Percentiles rank a stretch among this genome's conserved stretches.
Evolutionary conservation across 305 asterid genomes (phyloP).

Genomic region (Solanum chacoense): DNA sequence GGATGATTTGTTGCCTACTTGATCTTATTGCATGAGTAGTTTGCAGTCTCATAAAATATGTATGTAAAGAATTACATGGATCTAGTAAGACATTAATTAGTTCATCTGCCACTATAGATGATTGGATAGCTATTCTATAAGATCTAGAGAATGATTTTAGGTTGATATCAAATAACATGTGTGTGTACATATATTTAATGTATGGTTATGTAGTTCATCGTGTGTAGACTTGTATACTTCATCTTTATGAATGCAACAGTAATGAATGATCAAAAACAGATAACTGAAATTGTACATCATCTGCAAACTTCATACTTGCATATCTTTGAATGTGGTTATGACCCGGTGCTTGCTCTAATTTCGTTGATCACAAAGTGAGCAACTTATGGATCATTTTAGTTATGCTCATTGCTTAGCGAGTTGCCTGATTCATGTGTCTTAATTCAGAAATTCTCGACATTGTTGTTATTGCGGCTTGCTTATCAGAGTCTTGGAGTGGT

Average conservation of each 20-base stretch:
- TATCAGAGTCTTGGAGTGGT: conserved; percentile 21
- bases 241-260: neutral
- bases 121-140: neutral
- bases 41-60: neutral
- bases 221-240: neutral
- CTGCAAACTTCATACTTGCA: neutral
- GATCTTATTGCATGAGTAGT: neutral
- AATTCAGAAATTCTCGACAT: conserved; percentile 8
- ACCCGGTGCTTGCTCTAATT: neutral
- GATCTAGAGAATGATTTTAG: neutral
- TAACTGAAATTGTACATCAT: neutral
- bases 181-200: neutral
- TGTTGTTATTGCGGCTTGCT: conserved; percentile 15
- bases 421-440: neutral
- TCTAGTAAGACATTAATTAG: neutral
- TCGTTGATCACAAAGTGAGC: neutral
- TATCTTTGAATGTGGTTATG: neutral
- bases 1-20: neutral
- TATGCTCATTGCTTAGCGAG: neutral
- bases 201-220: neutral
- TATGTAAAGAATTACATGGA: neutral
- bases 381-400: neutral
- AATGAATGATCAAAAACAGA: neutral
- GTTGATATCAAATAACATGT: neutral
- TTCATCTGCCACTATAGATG: neutral